phyloP scores from a whole-genome alignment of 176 grass and related monocot species.

The Hsuehochloa calcarea region DNA sequence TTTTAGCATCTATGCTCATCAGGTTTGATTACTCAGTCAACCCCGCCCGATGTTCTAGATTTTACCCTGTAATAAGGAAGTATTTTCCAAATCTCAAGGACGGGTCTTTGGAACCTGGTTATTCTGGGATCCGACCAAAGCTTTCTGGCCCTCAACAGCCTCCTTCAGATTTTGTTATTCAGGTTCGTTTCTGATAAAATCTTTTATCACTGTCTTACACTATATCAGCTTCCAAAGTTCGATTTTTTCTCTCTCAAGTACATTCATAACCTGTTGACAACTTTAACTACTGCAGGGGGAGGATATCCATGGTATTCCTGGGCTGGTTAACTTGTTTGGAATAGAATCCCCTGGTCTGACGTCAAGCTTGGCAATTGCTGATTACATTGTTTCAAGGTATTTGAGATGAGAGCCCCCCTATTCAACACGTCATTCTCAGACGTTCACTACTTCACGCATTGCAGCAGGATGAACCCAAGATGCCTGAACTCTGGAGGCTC shows the following conservation, averaged over 20 bases:
- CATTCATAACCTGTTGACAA: constrained; percentile 16
- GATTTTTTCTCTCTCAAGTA: not conserved
- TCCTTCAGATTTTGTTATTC: constrained; percentile 75
- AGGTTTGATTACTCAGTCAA: constrained; percentile 89
- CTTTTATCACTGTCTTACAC: not conserved
- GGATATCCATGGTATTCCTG: constrained; percentile 69
- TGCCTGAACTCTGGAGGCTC: not conserved
- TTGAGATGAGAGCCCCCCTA: constrained; percentile 22
- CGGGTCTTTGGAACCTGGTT: constrained; percentile 74
- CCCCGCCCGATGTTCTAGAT: constrained; percentile 49
- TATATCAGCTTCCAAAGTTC: not conserved
- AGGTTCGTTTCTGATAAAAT: constrained; percentile 45
- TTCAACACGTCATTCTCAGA: not conserved
- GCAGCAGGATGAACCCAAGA: not conserved
- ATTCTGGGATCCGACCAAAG: constrained; percentile 92
- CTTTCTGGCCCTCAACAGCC: constrained; percentile 64
- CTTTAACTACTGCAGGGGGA: constrained; percentile 54
- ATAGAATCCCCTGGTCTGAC: constrained; percentile 94
- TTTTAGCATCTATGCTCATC: constrained; percentile 27
- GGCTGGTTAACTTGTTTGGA: constrained; percentile 84
- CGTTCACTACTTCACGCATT: not conserved
- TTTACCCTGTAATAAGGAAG: constrained; percentile 86
- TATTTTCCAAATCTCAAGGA: constrained; percentile 93
- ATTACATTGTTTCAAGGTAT: constrained; percentile 58
- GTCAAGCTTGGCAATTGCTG: constrained; percentile 80